A percentile compares a stretch with the other conserved stretches of the same genome.
These are phyloP conservation scores for Corylus avellana DNA, from an alignment of 306 rosid genomes.

Conservation along the genomic window DNA sequence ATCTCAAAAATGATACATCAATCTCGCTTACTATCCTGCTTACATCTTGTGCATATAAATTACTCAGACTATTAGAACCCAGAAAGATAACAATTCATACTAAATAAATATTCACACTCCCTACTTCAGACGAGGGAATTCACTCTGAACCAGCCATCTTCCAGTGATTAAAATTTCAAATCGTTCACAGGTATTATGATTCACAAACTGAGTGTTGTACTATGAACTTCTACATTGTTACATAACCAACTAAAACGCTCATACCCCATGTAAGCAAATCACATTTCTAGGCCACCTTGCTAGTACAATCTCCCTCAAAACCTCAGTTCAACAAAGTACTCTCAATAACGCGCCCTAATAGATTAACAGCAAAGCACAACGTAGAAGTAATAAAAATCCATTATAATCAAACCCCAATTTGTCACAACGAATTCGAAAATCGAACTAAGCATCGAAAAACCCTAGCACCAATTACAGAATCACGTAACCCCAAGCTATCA, in stretches of 20 bases:
- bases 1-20: neutral
- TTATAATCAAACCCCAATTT: neutral
- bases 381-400: neutral
- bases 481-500: neutral
- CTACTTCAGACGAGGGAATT: neutral
- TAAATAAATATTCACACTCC: too few relatives aligned
- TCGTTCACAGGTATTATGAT: neutral
- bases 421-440: neutral
- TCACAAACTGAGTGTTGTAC: neutral
- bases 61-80: neutral
- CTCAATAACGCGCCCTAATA: neutral
- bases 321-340: neutral
- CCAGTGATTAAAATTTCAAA: neutral
- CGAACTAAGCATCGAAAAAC: neutral
- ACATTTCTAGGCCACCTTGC: neutral
- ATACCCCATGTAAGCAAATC: neutral
- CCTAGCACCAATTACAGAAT: neutral
- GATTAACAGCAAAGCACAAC: neutral
- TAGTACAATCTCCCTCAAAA: neutral
- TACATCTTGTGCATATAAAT: neutral
- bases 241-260: neutral
- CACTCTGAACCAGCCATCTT: neutral
- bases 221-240: neutral
- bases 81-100: neutral
- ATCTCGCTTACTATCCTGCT: neutral